Percentiles rank a stretch among this genome's conserved stretches.
phyloP scores from a whole-genome alignment of 805 yeast genomes.

The Yamadazyma akitaensis region DNA sequence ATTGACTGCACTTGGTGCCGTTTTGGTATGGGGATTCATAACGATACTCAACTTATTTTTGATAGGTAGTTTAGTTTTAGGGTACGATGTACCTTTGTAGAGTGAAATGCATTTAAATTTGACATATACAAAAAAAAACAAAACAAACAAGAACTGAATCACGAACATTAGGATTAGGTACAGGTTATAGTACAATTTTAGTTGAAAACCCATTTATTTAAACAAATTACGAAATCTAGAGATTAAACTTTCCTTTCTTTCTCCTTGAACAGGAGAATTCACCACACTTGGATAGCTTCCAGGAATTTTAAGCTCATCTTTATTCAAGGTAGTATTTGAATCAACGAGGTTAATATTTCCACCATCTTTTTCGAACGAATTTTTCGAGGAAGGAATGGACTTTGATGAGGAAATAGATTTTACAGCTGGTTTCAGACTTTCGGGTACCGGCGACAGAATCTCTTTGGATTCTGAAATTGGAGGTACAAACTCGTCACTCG shows the following conservation, averaged over 20 bases:
- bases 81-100: slow-evolving; percentile 27
- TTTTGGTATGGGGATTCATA: slow-evolving; percentile 66
- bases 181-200: background rate
- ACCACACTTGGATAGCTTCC: slow-evolving; percentile 4
- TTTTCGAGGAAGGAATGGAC: background rate
- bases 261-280: slow-evolving; percentile 16
- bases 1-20: slow-evolving; percentile 49
- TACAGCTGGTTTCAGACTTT: background rate
- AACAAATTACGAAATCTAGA: slow-evolving; percentile 33
- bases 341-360: slow-evolving; percentile 9
- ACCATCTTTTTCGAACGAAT: background rate
- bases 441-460: background rate
- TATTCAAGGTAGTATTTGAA: slow-evolving; percentile 16
- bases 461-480: background rate
- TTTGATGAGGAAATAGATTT: background rate
- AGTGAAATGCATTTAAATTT: background rate
- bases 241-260: slow-evolving; percentile 25
- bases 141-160: slow-evolving; percentile 4
- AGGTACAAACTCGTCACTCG: background rate
- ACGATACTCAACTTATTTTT: slow-evolving; percentile 70
- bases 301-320: slow-evolving; percentile 4
- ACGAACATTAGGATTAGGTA: background rate
- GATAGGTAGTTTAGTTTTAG: slow-evolving; percentile 37
- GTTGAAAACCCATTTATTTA: slow-evolving; percentile 13
- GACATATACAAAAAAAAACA: background rate